Base-by-base conservation (phyloP, 768 basidiomycete genomes). In the Tulasnella sp. region DNA sequence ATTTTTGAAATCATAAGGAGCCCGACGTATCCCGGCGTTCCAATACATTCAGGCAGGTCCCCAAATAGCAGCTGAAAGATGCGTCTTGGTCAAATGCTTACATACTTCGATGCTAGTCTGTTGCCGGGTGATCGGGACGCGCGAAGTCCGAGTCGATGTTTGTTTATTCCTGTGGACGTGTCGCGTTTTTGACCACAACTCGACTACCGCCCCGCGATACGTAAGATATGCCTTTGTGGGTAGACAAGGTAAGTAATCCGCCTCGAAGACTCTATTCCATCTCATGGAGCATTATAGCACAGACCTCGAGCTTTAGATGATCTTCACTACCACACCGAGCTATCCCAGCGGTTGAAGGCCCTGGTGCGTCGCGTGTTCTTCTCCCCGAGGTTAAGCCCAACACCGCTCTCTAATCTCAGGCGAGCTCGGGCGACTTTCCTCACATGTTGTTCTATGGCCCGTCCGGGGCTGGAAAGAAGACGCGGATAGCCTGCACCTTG, bases 371-470 rank as follows among this genome's bases (percentile, higher is more conserved):
- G 48, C 9, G 43, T 39, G 11, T 2, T 17, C 29, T 0, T 1
- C 6, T 4, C 21, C 19, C 17, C 6, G 6, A 1, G 9, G 6
- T 40, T 48, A 23, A 11, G 49, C 31, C 59, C 27, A 29, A 32
- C 29, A 4, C 27, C n/a, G 12, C 8, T 36, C 21, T 12, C 7
- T n/a, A 3, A 31, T 34, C 3, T 1, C 65, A 91, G 88, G 84
- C 93, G 0, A 77, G 81, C 1, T 84, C 88, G 1, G 88, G 89
- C 0, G 93, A 98, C 73, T 97, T 99, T 67, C 94, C 94, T 6
- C 94, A 99, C 67, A 83, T 96, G 73, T 79, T 99, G 1, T 94
- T 98, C 73, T 99, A 97, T 66, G 94, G 94, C 0, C 94, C 94
- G 7, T 88, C 88, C 3, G 94, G 94, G 19, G 91, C 94, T 12